Base-by-base conservation (phyloP, 768 basidiomycete genomes). In the Russula foetens region DNA sequence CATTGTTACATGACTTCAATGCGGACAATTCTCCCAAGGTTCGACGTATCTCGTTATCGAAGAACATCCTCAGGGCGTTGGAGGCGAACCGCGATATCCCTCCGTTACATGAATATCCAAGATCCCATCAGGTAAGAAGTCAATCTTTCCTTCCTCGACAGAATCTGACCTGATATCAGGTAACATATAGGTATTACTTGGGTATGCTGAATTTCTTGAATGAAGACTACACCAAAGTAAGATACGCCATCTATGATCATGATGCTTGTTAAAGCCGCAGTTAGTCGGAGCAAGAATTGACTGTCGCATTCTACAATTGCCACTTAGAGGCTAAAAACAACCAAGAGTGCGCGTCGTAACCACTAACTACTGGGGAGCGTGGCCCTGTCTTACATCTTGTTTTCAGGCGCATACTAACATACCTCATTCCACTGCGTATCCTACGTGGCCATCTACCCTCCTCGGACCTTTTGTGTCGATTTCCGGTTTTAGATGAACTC, bases 171-270 rank as follows among this genome's bases (percentile, higher is more conserved):
- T 59, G 60, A 65, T 61, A 61, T 45, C 75, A 93, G 89, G 92
- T 97, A 53, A 95, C 95, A 24, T 97, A 90, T 74, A 80, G 85
- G 62, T 99, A 96, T 77, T 98, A 98, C 70, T 74, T 97, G 50
- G 97, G 96, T 63, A 91, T 98, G 85, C 79, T 98, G 62, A 87
- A 84, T 69, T 98, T 98, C 74, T 73, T 98, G 62, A 91, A 91
- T 68, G 97, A 98, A 71, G 89, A 96, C 51, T 95, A 92, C 69
- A 78, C 76, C 41, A 92, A 92, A 76, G 93, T 89, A 92, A 93
- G 76, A 92, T 87, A 35, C 24, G 19, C 50, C 33, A 71, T 64
- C 39, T 49, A n/a, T 24, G 15, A 14, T 7, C 14, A 29, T 41
- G 1, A 28, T 9, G 28, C 44, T 49, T 33, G 14, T 29, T 43